phyloP scores from a whole-genome alignment of 352 stramenopile genomes.

The Globisporangium orthogonon region DNA sequence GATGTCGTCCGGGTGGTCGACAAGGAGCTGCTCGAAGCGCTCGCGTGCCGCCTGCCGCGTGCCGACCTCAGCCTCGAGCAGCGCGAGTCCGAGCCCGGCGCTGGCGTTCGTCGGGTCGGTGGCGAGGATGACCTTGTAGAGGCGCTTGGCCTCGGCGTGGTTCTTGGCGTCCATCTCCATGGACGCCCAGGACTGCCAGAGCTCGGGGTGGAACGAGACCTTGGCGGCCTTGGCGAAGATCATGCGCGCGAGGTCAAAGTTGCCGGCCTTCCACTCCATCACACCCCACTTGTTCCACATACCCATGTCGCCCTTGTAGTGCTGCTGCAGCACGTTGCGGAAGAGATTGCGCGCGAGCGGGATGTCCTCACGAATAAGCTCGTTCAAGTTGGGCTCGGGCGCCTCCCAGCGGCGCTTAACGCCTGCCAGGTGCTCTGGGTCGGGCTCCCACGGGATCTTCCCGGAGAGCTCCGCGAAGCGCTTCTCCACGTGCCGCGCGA shows the following conservation, averaged over 20 bases:
- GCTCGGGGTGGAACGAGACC: slow-evolving; percentile 58
- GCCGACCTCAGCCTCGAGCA: slow-evolving; percentile 60
- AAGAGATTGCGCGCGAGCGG: slow-evolving; percentile 66
- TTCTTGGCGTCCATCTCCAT: slow-evolving; percentile 82
- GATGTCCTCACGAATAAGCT: slow-evolving; percentile 77
- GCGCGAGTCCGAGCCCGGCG: slow-evolving; percentile 65
- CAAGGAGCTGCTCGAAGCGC: slow-evolving; percentile 44
- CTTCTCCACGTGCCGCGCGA: slow-evolving; percentile 56
- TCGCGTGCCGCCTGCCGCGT: slow-evolving; percentile 47
- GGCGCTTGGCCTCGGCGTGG: slow-evolving; percentile 62
- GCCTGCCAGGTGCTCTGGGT: slow-evolving; percentile 42
- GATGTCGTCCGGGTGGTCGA: slow-evolving; percentile 56
- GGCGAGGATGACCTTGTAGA: slow-evolving; percentile 80
- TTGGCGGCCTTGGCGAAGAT: slow-evolving; percentile 79
- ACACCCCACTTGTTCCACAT: slow-evolving; percentile 91
- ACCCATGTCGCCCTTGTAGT: slow-evolving; percentile 79
- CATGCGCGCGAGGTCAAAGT: slow-evolving; percentile 77
- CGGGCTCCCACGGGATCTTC: slow-evolving; percentile 74
- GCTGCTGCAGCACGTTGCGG: slow-evolving; percentile 69
- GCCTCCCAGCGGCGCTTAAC: slow-evolving; percentile 53
- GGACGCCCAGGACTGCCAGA: slow-evolving; percentile 83
- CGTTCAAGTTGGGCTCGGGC: slow-evolving; percentile 65
- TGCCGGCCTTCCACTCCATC: slow-evolving; percentile 86
- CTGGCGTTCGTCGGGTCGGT: slow-evolving; percentile 62
- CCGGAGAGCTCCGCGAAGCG: slow-evolving; percentile 73